phyloP scores from a whole-genome alignment of 345 rosid genomes.

The Citrus hindsii region DNA sequence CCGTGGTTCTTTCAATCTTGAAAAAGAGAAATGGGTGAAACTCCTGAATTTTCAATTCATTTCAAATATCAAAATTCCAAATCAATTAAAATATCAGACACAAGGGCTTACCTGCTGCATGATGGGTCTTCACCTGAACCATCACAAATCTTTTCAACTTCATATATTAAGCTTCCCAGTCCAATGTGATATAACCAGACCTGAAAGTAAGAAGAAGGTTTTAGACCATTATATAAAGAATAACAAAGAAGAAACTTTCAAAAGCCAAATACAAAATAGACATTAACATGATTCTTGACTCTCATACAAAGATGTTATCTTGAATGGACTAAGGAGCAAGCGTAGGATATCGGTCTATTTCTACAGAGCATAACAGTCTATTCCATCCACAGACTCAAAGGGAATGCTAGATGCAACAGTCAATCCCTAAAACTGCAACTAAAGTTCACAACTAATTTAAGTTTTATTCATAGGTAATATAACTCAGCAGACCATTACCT shows the following conservation, averaged over 20 bases:
- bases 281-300: neutral
- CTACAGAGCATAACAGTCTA: neutral
- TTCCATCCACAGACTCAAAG: neutral
- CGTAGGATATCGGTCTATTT: neutral
- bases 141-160: constrained; percentile 71
- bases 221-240: neutral
- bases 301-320: neutral
- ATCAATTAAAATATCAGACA: neutral
- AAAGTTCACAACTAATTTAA: neutral
- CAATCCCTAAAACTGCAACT: neutral
- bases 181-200: constrained; percentile 61
- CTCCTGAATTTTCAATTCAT: neutral
- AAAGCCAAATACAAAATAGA: neutral
- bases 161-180: constrained; percentile 46
- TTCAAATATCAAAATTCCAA: neutral
- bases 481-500: constrained; percentile 43
- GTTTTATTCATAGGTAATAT: neutral
- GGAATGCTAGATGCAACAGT: neutral
- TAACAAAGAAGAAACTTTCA: neutral
- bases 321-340: neutral
- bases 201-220: constrained; percentile 25
- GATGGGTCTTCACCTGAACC: constrained; percentile 72
- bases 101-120: constrained; percentile 57
- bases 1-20: neutral
- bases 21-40: neutral